These are phyloP conservation scores for Stereocaulon alpinum DNA, from an alignment of 495 filamentous ascomycete genomes.

Conservation along the genomic window DNA sequence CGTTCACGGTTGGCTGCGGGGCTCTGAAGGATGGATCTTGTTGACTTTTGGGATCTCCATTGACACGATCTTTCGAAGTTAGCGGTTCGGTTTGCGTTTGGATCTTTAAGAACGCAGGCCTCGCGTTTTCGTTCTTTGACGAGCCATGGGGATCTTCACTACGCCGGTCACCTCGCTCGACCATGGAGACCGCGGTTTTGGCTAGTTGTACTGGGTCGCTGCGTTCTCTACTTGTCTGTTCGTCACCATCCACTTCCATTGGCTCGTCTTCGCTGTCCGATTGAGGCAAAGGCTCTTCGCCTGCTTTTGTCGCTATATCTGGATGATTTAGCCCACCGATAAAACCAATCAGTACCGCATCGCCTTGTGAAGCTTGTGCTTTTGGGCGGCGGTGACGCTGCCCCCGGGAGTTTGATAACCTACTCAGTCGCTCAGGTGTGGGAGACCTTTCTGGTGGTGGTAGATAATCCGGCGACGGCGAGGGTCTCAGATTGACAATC, in stretches of 20 bases:
- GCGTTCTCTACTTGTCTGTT: background rate
- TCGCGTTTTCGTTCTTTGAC: slow-evolving; percentile 5
- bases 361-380: slow-evolving; percentile 31
- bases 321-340: slow-evolving; percentile 36
- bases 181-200: slow-evolving; percentile 5
- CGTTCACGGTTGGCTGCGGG: background rate
- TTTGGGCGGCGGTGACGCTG: slow-evolving; percentile 32
- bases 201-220: slow-evolving; percentile 6
- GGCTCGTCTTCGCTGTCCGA: slow-evolving; percentile 16
- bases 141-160: background rate
- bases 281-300: slow-evolving; percentile 22
- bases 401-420: slow-evolving; percentile 12
- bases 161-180: background rate
- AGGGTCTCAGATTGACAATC: slow-evolving; percentile 23
- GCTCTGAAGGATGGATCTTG: background rate
- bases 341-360: slow-evolving; percentile 39
- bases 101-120: slow-evolving; percentile 12
- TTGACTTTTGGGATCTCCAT: background rate
- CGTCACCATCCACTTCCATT: slow-evolving; percentile 8
- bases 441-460: slow-evolving; percentile 17
- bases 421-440: slow-evolving; percentile 19
- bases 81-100: slow-evolving; percentile 1
- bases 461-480: slow-evolving; percentile 24
- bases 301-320: slow-evolving; percentile 31
- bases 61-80: background rate